Conservation (phyloP, 2,329 filamentous ascomycete species). For the Nemania diffusa region DNA sequence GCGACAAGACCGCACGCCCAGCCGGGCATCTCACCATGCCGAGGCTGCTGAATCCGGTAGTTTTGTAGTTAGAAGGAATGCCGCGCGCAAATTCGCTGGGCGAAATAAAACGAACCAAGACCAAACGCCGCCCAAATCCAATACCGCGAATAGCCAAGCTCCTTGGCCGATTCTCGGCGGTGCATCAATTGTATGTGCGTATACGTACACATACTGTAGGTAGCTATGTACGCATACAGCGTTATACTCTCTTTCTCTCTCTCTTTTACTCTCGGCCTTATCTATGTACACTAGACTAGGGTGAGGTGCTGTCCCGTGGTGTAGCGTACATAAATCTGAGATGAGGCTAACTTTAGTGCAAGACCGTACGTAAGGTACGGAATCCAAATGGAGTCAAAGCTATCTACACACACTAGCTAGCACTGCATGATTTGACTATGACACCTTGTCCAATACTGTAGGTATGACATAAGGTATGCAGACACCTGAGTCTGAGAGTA, state of each 20-base stretch:
- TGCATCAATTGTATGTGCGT: not conserved
- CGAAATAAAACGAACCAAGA: constrained; percentile 20
- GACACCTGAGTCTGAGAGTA: not conserved
- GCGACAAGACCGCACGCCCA: constrained; percentile 21
- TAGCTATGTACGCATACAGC: not conserved
- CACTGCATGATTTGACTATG: constrained; percentile 15
- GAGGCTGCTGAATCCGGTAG: constrained; percentile 29
- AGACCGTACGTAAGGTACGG: not conserved
- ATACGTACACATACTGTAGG: no score
- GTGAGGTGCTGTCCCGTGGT: not conserved
- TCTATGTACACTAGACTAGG: not conserved
- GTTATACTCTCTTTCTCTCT: not conserved
- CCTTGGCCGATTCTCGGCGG: not conserved
- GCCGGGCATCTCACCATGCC: constrained; percentile 29
- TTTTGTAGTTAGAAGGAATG: no score
- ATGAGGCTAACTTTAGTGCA: not conserved
- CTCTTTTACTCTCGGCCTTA: not conserved
- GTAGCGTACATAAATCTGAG: not conserved
- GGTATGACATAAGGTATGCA: constrained; percentile 1
- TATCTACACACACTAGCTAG: not conserved
- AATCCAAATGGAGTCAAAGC: no score
- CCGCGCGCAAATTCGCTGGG: constrained; percentile 28
- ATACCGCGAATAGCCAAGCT: not conserved
- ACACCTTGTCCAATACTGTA: not conserved
- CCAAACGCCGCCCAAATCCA: not conserved